Conservation (phyloP, 257 asterid genomes). For the Nicotiana noctiflora region DNA sequence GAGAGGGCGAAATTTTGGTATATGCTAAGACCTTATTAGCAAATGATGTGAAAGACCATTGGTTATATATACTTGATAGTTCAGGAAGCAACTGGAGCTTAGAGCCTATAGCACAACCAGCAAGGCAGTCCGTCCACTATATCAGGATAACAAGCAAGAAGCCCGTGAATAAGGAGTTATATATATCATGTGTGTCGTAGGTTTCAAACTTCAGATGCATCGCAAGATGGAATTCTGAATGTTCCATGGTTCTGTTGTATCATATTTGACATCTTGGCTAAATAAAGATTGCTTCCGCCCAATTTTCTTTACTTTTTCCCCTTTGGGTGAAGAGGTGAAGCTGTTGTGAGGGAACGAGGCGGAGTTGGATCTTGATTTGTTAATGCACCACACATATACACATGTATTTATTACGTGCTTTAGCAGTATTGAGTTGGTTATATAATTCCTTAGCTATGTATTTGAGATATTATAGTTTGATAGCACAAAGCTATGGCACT, state of each 20-base stretch:
- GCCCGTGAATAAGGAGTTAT: neutral
- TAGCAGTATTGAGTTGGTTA: too few relatives aligned
- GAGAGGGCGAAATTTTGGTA: neutral
- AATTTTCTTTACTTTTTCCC: neutral
- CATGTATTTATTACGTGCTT: too few relatives aligned
- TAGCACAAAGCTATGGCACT: neutral
- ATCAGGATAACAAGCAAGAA: neutral
- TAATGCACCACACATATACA: too few relatives aligned
- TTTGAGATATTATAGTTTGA: neutral
- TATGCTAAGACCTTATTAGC: neutral
- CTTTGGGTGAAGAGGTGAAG: neutral
- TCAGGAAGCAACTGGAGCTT: neutral
- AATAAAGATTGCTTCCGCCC: neutral
- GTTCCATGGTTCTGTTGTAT: constrained; percentile 1
- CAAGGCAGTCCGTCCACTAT: neutral
- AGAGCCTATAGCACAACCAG: neutral
- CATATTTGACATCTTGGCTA: neutral
- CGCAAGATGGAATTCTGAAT: neutral
- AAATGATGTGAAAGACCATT: neutral
- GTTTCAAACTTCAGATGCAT: constrained; percentile 11
- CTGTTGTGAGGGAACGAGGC: neutral
- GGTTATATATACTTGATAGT: neutral
- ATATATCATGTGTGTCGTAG: neutral
- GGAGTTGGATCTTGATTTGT: neutral
- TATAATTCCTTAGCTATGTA: too few relatives aligned